phyloP scores from a whole-genome alignment of 2,329 filamentous ascomycete genomes.

The Calycina herbarum region DNA sequence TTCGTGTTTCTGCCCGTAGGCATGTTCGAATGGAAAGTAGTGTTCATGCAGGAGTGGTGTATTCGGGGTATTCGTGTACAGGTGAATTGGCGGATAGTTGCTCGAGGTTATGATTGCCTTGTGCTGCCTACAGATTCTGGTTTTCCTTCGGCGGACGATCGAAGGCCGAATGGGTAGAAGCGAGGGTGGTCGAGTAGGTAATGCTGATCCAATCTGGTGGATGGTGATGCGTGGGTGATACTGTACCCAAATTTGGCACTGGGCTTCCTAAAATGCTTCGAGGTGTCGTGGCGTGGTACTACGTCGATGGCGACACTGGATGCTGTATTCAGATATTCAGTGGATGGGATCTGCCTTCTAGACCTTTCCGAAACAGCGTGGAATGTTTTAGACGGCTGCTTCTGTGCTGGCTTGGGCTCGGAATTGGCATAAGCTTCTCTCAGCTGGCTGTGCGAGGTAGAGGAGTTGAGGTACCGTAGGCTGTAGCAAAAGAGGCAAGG shows the following conservation, averaged over 20 bases:
- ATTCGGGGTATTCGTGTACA: neutral
- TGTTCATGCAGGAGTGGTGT: conserved; percentile 4
- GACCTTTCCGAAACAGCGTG: conserved; percentile 2
- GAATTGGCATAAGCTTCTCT: neutral
- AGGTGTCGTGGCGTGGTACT: neutral
- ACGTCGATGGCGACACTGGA: neutral
- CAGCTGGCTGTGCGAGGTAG: neutral
- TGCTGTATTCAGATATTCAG: neutral
- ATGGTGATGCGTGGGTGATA: neutral
- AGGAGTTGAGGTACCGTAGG: neutral
- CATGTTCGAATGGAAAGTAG: conserved; percentile 23
- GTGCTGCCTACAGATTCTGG: neutral
- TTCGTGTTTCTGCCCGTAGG: conserved; percentile 23
- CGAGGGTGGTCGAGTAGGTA: neutral
- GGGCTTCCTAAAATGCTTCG: neutral
- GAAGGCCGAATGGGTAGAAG: neutral
- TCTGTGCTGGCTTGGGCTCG: neutral
- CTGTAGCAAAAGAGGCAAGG: neutral
- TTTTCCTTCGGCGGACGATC: neutral
- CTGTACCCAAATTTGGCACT: neutral
- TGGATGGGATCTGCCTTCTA: neutral
- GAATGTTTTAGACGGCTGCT: neutral
- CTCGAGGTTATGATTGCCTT: neutral
- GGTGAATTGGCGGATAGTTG: neutral
- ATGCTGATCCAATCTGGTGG: conserved; percentile 5